Evolutionary conservation across 2,329 filamentous ascomycete species (phyloP).

Genomic region (Sporothrix humicola): DNA sequence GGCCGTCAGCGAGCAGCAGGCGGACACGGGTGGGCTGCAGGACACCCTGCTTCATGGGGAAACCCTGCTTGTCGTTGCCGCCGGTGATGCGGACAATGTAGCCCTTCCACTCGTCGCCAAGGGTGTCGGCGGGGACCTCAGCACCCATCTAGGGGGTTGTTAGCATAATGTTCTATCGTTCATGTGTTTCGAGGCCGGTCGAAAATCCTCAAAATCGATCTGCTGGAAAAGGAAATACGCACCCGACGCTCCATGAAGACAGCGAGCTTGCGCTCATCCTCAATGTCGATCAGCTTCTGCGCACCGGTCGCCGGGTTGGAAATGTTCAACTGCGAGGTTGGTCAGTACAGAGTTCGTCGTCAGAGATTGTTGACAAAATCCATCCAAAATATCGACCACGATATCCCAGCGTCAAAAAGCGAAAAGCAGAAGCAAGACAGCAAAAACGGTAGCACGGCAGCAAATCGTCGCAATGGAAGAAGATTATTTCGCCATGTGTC

Average conservation of each 20-base stretch:
- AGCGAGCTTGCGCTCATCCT: slow-evolving; percentile 99
- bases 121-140: slow-evolving; percentile 89
- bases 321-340: slow-evolving; percentile 62
- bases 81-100: slow-evolving; percentile 99
- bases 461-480: not conserved
- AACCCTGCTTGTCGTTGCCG: slow-evolving; percentile 99
- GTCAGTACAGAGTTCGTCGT: slow-evolving; percentile 44
- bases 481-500: slow-evolving; percentile 2
- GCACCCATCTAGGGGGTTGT: slow-evolving; percentile 71
- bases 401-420: not conserved
- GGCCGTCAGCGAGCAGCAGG: slow-evolving; percentile 92
- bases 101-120: slow-evolving; percentile 99
- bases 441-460: slow-evolving; percentile 8
- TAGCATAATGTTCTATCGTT: not conserved
- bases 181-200: not conserved
- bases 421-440: not conserved
- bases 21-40: slow-evolving; percentile 98
- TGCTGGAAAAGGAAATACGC: slow-evolving; percentile 27
- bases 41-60: slow-evolving; percentile 99
- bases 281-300: slow-evolving; percentile 98
- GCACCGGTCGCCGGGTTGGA: slow-evolving; percentile 98
- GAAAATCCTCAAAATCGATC: not conserved
- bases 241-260: slow-evolving; percentile 47
- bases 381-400: not conserved
- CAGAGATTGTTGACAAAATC: no score